Evolutionary conservation across 2,329 filamentous ascomycete genomes (phyloP), one percentile per base, ranked within the genome.

Genomic region (Teratosphaeria epicoccoides): DNA sequence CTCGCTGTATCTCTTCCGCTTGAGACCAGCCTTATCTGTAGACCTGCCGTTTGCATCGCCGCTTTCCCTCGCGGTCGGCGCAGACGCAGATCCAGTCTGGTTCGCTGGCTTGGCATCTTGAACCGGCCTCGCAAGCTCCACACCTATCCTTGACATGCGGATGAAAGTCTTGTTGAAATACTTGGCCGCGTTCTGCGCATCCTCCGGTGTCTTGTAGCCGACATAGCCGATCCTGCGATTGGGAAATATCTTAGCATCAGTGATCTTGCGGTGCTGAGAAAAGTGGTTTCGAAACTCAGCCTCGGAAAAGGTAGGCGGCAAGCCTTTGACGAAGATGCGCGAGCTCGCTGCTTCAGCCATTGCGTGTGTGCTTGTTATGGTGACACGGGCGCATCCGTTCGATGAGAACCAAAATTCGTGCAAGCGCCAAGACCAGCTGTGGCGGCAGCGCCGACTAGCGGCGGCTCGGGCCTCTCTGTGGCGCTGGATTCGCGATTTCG

Each of bases 121-220:
- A 40, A 94, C 86, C 54, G 93, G 85, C 68, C 81, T 84, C 52
- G 93, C 93, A 64, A 93, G 74, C 73, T 96, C 90, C 56, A 96
- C 93, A 25, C 78, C 79, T 63, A 98, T 89, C 74, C 85, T 94
- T 52, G 90, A 95, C 87, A 96, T 93, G 62, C 89, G 88, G 63
- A 98, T 88, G 71, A 89, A 98, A 57, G 90, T 85, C 68, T 82
- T 88, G 76, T 98, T 90, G 77, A 96, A 96, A 74, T 95, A 95
- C 70, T 87, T 90, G 67, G 94, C 86, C 44, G 93, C 91, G 65
- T 83, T 81, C 52, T 80, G 76, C 52, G 93, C 93, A 66, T 88
- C 85, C 56, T 91, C 82, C 12, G 85, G 75, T 49, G 81, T 87
- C 72, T 87, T 90, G 76, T 91, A 97, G 57, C 93, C 93, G 54